phyloP scores from a whole-genome alignment of 257 asterid genomes.

The Solanum chilense region DNA sequence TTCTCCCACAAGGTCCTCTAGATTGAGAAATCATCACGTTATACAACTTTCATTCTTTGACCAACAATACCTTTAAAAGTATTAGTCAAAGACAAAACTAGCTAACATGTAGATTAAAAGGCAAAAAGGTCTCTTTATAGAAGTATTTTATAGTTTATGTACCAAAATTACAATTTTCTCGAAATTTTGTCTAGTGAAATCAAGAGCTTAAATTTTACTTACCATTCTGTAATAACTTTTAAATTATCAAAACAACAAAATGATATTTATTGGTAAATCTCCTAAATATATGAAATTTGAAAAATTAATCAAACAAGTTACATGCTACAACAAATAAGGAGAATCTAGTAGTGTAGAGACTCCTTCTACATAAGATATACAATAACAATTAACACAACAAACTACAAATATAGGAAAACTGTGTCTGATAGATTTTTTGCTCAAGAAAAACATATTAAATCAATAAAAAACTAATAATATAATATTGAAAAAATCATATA shows the following conservation, averaged over 20 bases:
- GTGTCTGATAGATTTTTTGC: fast-evolving
- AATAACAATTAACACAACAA: not conserved
- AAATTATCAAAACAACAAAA: not conserved
- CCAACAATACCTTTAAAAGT: constrained; percentile 1
- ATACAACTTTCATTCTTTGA: constrained; percentile 16
- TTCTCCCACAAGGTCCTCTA: constrained; percentile 1
- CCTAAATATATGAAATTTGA: not conserved
- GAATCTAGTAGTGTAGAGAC: not conserved
- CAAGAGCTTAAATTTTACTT: not conserved
- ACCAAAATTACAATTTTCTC: not conserved
- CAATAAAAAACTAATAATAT: fast-evolving
- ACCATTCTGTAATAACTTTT: not conserved
- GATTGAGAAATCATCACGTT: constrained; percentile 23
- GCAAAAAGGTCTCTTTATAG: not conserved
- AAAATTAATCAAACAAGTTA: not conserved
- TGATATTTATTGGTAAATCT: not conserved
- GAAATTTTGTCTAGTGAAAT: not conserved
- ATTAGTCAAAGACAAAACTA: not conserved
- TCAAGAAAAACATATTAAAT: not conserved
- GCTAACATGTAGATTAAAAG: not conserved
- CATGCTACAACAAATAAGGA: not conserved
- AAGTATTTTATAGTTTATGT: not conserved
- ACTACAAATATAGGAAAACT: not conserved
- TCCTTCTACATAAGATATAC: not conserved
- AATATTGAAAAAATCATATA: not conserved